Base-by-base conservation (phyloP, 2,329 filamentous ascomycete species). In the Lasiodiplodia sp. region DNA sequence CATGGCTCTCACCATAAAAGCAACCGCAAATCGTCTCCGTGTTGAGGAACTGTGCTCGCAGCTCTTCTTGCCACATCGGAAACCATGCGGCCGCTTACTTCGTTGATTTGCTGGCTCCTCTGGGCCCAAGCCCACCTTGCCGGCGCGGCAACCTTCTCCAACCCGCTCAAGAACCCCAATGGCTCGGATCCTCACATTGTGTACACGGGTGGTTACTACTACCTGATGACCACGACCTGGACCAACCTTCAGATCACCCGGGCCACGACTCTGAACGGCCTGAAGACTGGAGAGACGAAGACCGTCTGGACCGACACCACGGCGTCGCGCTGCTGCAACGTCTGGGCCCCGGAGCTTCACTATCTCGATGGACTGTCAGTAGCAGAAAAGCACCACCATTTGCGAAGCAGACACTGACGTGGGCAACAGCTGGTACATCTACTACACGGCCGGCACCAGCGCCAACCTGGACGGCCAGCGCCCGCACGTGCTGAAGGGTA, bases 161-260 rank as follows among this genome's bases (percentile, higher is more conserved):
- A 88, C 69, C 85, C 86, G 0, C 80, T 88, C 63, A 82, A 83
- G 44, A 78, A 78, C 21, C 81, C 80, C 0, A 81, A 84, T 47
- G 86, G 86, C 10, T 83, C 82, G 23, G 86, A 88, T 71, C 85
- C 86, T 0, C 84, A 84, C 69, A 82, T 88, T 6, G 82, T 83
- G 0, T 87, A 82, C 66, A 80, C 80, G 0, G 83, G 81, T 12
- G 86, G 85, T 0, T 87, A 85, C 71, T 88, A 88, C 76, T 88
- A 88, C 70, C 78, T 89, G 34, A 82, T 86, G 71, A 85, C 85
- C 0, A 88, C 86, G 0, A 85, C 85, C 31, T 89, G 85, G 85
- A 83, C 78, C 1, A 79, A 88, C 70, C 78, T 89, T 14, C 79
- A 86, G 70, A 82, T 89, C n/a, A 82, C 85, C 0, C 80, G 85